Evolutionary conservation across 1,284 basidiomycete species (phyloP), one percentile per base, ranked within the genome.

Genomic region (Tilletiopsis washingtonensis): DNA sequence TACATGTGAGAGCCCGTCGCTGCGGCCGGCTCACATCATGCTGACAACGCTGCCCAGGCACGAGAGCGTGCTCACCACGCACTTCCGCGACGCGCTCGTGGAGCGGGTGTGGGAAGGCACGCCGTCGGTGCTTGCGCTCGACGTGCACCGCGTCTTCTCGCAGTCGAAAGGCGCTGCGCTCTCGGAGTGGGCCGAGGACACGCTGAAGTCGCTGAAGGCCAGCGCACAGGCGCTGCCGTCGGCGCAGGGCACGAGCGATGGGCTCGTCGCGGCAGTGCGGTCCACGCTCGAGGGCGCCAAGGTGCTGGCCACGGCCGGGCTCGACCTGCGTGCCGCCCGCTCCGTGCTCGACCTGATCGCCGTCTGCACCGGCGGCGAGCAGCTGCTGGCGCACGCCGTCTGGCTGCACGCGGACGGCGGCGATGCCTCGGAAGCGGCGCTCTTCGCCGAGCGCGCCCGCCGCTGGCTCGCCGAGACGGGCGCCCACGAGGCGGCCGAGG

Each of bases 21-120:
- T n/a, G n/a, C n/a, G n/a, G n/a, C n/a, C n/a, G n/a, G n/a, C n/a
- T n/a, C n/a, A n/a, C n/a, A n/a, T n/a, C n/a, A n/a, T n/a, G n/a
- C n/a, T n/a, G n/a, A n/a, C n/a, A n/a, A n/a, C n/a, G n/a, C n/a
- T n/a, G n/a, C n/a, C n/a, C n/a, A n/a, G n/a, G n/a, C n/a, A n/a
- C 62, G 85, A 88, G 67, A 82, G 80, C 42, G 45, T 49, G 32
- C 47, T 57, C 47, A 79, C 79, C 39, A 56, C 58, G 47, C 60
- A 80, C 40, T 79, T 84, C 38, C 76, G 82, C 5, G 85, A 88
- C 72, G 76, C 77, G 2, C 69, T 84, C 5, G 86, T 87, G 5
- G 84, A 88, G 74, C 82, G 82, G 59, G 86, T 88, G 43, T 88
- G 86, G 86, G 86, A 88, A 74, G 86, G 72, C 46, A 59, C 66